Conservation (phyloP, 345 rosid genomes). For the Eucalyptus tenuipes region DNA sequence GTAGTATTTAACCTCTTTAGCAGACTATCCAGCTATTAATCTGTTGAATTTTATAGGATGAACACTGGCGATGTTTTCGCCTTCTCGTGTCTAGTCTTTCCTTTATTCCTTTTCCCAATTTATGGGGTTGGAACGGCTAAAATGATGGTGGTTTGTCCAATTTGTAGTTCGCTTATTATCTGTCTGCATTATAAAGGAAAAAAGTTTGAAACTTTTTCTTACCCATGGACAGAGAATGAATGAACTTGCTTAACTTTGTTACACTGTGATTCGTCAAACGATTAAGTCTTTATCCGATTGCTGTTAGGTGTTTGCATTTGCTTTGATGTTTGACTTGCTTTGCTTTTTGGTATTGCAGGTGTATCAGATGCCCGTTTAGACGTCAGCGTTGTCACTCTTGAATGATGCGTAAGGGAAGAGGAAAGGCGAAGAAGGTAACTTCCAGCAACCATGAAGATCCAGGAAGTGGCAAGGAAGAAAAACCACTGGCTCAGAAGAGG, state of each 20-base stretch:
- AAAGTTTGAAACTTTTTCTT: neutral
- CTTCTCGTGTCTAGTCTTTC: neutral
- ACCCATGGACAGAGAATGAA: neutral
- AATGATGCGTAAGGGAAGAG: slow-evolving; percentile 64
- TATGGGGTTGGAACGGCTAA: neutral
- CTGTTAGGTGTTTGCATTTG: neutral
- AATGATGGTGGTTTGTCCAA: neutral
- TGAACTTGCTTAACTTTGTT: neutral
- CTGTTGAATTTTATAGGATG: neutral
- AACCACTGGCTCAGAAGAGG: slow-evolving; percentile 48
- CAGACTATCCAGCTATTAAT: neutral
- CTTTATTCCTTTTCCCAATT: neutral
- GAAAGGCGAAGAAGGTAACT: slow-evolving; percentile 44
- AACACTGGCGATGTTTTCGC: neutral
- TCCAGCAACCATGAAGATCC: slow-evolving; percentile 29
- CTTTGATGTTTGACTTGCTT: neutral
- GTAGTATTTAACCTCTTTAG: neutral
- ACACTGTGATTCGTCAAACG: neutral
- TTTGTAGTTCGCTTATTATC: neutral
- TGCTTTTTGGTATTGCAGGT: neutral
- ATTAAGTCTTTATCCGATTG: neutral
- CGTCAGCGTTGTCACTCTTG: neutral
- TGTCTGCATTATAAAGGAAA: neutral
- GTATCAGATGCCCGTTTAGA: neutral
- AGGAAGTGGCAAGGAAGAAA: slow-evolving; percentile 59